A percentile compares a stretch with the other conserved stretches of the same genome.
These are phyloP conservation scores for Ogataea populi-albae DNA, from an alignment of 805 yeast species.

Conservation along the genomic window DNA sequence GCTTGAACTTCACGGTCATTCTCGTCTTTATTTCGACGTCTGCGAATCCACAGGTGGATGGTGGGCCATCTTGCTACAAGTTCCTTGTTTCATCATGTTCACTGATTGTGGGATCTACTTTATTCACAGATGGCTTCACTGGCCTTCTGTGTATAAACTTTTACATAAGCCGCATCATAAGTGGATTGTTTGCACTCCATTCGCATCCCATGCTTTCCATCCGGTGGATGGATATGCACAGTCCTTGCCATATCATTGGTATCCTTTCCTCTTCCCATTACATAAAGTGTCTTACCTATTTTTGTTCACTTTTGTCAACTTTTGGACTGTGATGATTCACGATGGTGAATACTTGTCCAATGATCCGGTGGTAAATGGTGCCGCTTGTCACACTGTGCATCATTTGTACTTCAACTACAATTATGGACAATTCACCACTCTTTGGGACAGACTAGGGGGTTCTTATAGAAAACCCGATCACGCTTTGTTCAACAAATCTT, in stretches of 20 bases:
- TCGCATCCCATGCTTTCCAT: conserved; percentile 98
- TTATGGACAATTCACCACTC: conserved; percentile 96
- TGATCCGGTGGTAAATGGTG: conserved; percentile 93
- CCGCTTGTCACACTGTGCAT: conserved; percentile 97
- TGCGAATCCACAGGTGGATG: conserved; percentile 65
- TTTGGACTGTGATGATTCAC: conserved; percentile 98
- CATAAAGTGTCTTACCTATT: conserved; percentile 81
- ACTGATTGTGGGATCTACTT: conserved; percentile 92
- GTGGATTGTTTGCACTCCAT: conserved; percentile 98
- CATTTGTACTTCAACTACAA: conserved; percentile 96
- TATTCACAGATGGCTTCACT: conserved; percentile 90
- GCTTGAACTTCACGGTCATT: conserved; percentile 78
- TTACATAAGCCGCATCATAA: conserved; percentile 98
- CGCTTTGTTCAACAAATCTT: conserved; percentile 67
- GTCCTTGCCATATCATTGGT: conserved; percentile 89
- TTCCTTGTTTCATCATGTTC: conserved; percentile 80
- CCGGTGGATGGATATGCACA: conserved; percentile 96
- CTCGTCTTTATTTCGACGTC: conserved; percentile 68
- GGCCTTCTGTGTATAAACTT: conserved; percentile 82
- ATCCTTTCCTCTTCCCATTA: conserved; percentile 88
- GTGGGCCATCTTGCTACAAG: conserved; percentile 60
- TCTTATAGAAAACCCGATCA: conserved; percentile 91
- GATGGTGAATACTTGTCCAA: conserved; percentile 94
- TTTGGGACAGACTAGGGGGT: conserved; percentile 96
- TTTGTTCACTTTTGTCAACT: conserved; percentile 86